A percentile compares a stretch with the other conserved stretches of the same genome.
Evolutionary conservation across 164 flowering plant genomes (phyloP).

Genomic region (Annona cherimola): DNA sequence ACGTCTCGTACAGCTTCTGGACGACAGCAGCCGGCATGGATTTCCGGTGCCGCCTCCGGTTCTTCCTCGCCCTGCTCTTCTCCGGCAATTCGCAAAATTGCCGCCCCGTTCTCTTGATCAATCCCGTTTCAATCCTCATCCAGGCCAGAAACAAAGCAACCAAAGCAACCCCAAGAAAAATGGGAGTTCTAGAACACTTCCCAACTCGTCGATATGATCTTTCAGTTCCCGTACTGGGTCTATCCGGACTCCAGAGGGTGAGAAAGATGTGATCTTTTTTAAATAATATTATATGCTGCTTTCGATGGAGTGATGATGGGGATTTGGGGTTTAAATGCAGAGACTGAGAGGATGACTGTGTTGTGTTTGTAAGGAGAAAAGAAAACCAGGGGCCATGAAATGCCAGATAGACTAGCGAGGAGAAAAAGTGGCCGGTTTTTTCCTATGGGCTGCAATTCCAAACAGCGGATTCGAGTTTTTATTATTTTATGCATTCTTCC

Average conservation of each 20-base stretch:
- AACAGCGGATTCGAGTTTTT: background rate
- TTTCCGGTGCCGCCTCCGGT: background rate
- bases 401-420: background rate
- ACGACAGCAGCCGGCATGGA: constrained; percentile 16
- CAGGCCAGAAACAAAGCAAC: background rate
- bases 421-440: background rate
- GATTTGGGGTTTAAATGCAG: background rate
- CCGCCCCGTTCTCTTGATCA: constrained; percentile 17
- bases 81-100: constrained; percentile 2
- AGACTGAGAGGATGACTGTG: background rate
- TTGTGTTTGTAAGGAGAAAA: constrained; percentile 4
- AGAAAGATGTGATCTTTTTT: background rate
- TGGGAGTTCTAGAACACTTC: background rate
- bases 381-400: constrained; percentile 14
- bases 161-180: background rate
- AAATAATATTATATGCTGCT: background rate
- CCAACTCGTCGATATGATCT: background rate
- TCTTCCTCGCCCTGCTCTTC: constrained; percentile 13
- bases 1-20: constrained; percentile 42
- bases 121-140: constrained; percentile 19
- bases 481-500: background rate
- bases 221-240: background rate
- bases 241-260: background rate
- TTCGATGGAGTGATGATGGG: background rate
- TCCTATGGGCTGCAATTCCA: background rate